Base-by-base conservation (phyloP, 805 yeast species). In the Candida khao-thaluensis region DNA sequence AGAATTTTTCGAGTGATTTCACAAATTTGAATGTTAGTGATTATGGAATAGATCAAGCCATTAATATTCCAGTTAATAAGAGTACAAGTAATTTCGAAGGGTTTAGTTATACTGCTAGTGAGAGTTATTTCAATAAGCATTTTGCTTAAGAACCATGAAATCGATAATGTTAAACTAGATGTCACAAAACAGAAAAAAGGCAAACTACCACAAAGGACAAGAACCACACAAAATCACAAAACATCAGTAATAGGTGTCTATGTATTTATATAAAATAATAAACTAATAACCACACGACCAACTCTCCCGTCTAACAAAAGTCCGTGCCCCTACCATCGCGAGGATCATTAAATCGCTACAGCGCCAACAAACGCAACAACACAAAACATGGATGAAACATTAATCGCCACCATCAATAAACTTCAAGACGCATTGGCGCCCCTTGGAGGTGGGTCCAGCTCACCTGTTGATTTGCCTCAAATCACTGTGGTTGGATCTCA, bases 401-500 rank as follows among this genome's bases (percentile, higher is more conserved):
- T 85, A 49, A 88, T 88, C 54, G 79, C 85, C 38, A 85, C 95
- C 16, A 91, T 88, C 57, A 88, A 88, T 71, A 86, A 85, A 61
- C 76, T 87, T 42, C 95, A 90, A 68, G 98, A 91, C 61, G 99
- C 96, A n/a, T 77, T 93, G 57, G 95, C 97, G 20, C 95, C 96
- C 8, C 74, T 91, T 30, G 98, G 97, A 17, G 90, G 90, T 20
- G 93, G 95, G 17, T 78, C 95, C 7, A 66, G 77, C 29, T 84
- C 93, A n/a, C 95, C 95, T 10, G 88, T 88, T 38, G 96, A 88
- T 62, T 72, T 88, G 49, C 96, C 96, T 11, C 96, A 88, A 62
- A 88, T 88, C 56, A 87, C 96, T n/a, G 96, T 87, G 25, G 95
- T 87, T 31, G 96, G 96, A 28, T 86, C 95, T 4, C 96, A 87